A percentile compares a stretch with the other conserved stretches of the same genome.
phyloP scores from a whole-genome alignment of 2,329 filamentous ascomycete species.

The Penicillium vulpinum region DNA sequence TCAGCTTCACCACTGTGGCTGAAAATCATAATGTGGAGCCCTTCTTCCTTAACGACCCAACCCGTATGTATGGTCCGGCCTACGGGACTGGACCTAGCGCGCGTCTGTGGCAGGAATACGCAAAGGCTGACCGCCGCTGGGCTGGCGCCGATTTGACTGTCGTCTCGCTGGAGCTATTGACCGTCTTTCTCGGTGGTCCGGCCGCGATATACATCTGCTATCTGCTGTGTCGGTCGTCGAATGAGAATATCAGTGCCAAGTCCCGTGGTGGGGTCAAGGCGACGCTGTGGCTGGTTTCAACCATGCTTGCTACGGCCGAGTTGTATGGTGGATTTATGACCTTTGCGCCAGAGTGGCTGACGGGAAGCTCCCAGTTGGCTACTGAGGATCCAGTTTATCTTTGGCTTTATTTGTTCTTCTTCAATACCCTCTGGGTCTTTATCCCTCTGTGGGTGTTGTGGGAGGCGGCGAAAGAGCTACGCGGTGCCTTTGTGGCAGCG shows the following conservation, averaged over 20 bases:
- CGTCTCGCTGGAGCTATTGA: constrained; percentile 61
- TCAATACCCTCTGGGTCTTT: constrained; percentile 64
- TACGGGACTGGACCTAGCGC: constrained; percentile 57
- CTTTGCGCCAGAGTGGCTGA: constrained; percentile 66
- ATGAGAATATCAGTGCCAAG: constrained; percentile 13
- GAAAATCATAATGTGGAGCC: constrained; percentile 33
- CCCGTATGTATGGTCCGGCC: constrained; percentile 60
- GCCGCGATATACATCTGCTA: constrained; percentile 60
- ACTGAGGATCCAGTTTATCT: constrained; percentile 62
- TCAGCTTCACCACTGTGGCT: constrained; percentile 57
- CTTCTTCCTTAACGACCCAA: constrained; percentile 55
- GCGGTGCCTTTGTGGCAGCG: constrained; percentile 34
- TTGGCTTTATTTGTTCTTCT: constrained; percentile 65
- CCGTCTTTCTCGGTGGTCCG: constrained; percentile 60
- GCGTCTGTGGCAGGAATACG: constrained; percentile 65
- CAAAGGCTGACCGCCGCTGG: constrained; percentile 64
- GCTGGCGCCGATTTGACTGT: constrained; percentile 59
- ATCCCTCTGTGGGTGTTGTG: constrained; percentile 59
- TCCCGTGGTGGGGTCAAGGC: constrained; percentile 31
- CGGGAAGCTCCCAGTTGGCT: constrained; percentile 57
- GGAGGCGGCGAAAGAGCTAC: constrained; percentile 52
- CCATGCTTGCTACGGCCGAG: constrained; percentile 61
- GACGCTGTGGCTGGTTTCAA: constrained; percentile 58
- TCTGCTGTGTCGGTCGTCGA: constrained; percentile 42
- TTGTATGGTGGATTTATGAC: constrained; percentile 66